Conservation (phyloP, 2,329 filamentous ascomycete genomes). For the Phialophora chinensis region DNA sequence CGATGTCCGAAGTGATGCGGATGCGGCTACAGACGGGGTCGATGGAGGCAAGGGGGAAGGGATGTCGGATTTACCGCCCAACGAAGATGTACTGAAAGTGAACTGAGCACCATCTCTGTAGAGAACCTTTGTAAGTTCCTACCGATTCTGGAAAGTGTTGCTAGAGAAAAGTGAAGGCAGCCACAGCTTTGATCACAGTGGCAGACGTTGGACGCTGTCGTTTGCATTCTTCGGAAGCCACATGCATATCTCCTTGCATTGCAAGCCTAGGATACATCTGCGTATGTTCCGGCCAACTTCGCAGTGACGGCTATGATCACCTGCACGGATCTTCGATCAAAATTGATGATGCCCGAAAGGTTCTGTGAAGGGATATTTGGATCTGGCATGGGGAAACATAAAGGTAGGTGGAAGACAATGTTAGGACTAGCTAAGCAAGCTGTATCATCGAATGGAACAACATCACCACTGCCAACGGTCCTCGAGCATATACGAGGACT, state of each 20-base stretch:
- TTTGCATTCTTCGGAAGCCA: neutral
- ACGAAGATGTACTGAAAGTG: constrained; percentile 29
- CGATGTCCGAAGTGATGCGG: constrained; percentile 13
- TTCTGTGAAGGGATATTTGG: neutral
- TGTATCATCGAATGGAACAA: neutral
- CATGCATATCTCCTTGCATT: neutral
- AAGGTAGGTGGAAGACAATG: neutral
- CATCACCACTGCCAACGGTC: too few species aligned
- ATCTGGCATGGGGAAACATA: neutral
- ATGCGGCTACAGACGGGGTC: constrained; percentile 6
- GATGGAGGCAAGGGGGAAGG: constrained; percentile 14
- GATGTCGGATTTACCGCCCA: constrained; percentile 21
- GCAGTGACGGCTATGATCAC: neutral
- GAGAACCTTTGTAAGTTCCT: neutral
- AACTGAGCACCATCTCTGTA: constrained; percentile 20
- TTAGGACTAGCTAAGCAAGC: neutral
- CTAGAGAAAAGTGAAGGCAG: neutral
- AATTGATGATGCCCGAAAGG: neutral
- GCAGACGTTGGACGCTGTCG: neutral
- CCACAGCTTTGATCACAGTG: neutral
- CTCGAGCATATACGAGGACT: too few species aligned
- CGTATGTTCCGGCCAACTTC: neutral
- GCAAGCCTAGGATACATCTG: neutral
- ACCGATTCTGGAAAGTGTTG: neutral
- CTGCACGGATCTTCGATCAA: neutral